Conservation (phyloP, 1,139 yeast genomes). For the Blastobotrys elegans region DNA sequence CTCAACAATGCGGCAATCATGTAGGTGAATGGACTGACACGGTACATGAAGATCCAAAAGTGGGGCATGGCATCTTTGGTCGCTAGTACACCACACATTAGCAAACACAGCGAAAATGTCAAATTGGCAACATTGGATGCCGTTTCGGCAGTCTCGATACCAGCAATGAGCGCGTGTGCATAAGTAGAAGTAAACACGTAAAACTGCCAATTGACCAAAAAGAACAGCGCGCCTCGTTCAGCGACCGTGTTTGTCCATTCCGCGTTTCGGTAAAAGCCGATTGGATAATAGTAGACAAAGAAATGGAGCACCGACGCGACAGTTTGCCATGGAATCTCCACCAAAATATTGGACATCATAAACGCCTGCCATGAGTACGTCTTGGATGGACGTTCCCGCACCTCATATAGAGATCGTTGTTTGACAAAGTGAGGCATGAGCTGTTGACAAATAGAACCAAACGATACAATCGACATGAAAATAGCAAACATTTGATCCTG, state of each 20-base stretch:
- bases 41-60: slow-evolving; percentile 67
- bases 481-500: slow-evolving; percentile 51
- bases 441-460: slow-evolving; percentile 65
- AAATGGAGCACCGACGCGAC: slow-evolving; percentile 60
- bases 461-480: slow-evolving; percentile 61
- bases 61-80: slow-evolving; percentile 54
- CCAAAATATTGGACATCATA: slow-evolving; percentile 59
- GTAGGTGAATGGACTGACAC: slow-evolving; percentile 66
- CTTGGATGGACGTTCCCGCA: slow-evolving; percentile 80
- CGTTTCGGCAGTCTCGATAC: slow-evolving; percentile 60
- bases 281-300: slow-evolving; percentile 78
- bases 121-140: slow-evolving; percentile 67
- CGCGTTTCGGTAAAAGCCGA: slow-evolving; percentile 46
- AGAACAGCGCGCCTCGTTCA: slow-evolving; percentile 63
- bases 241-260: slow-evolving; percentile 44
- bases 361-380: slow-evolving; percentile 59
- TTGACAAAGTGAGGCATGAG: slow-evolving; percentile 63
- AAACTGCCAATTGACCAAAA: slow-evolving; percentile 53
- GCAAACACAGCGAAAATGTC: slow-evolving; percentile 61
- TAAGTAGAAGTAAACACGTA: slow-evolving; percentile 57
- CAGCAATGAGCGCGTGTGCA: slow-evolving; percentile 62
- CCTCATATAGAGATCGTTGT: slow-evolving; percentile 79
- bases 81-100: slow-evolving; percentile 80
- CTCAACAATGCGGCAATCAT: slow-evolving; percentile 55
- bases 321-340: slow-evolving; percentile 73